Base-by-base conservation (phyloP, 352 stramenopile genomes). In the Globisporangium apiculatum region DNA sequence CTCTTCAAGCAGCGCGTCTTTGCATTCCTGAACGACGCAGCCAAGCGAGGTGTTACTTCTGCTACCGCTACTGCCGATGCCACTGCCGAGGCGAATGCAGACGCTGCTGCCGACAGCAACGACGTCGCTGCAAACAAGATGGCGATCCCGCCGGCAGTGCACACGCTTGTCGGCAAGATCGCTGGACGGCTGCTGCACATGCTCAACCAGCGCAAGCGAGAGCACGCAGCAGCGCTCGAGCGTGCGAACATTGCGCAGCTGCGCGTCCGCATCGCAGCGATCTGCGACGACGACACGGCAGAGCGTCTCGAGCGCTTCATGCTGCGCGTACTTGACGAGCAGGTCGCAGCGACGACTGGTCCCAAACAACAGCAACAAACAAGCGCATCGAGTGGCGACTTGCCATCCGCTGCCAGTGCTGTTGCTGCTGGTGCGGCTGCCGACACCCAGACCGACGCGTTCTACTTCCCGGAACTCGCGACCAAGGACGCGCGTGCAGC, bases 401-500 rank as follows among this genome's bases (percentile, higher is more conserved):
- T 24, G 18, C 18, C 18, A 24, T 24, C 18, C 18, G 18, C 18
- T 24, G 18, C 18, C 18, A 24, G 15, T 17, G 47, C 10, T 7
- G 7, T 40, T 18, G 35, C 12, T 42, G 17, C 35, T 5, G 17
- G 37, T 2, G 3, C 6, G 37, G 47, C 18, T n/a, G 31, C 15
- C 53, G 36, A 49, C n/a, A 61, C 72, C 37, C 41, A 64, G 0
- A 62, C 74, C 12, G 58, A 63, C 0, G 58, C 58, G 36, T 93
- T 91, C 64, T 86, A 84, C 57, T 88, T 93, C 49, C 79, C 81
- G 0, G 67, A 76, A 15, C 76, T 97, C 53, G 59, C 77, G 0
- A 72, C 89, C 51, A 98, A 98, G 57, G 72, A 96, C 37, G 75
- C 69, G 12, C 90, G 96, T 6, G 83, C 85, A 37, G 68, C 69